Evolutionary conservation across 805 yeast species (phyloP), one percentile per base, ranked within the genome.

Genomic region (Cyberlindnera bimundalis): DNA sequence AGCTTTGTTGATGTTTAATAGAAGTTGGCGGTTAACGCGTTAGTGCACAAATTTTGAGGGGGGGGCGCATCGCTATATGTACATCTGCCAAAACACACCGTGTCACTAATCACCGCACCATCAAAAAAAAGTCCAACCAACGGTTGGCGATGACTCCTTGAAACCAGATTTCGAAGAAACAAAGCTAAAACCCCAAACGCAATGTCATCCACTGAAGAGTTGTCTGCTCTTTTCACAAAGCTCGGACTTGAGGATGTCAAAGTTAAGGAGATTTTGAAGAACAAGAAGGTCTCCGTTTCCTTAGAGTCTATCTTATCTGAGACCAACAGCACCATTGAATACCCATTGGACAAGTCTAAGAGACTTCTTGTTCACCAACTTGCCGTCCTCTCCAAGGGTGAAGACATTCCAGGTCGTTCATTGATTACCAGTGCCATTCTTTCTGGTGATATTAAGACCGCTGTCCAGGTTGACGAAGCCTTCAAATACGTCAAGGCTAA

Each of bases 391-490:
- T 63, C 81, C 35, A 88, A 87, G 59, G 78, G 74, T 13, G 66
- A 64, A 15, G 72, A 71, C 4, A 47, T 76, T 20, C 61, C 71
- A 6, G 62, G 76, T 39, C 68, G 87, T 32, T 56, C 65, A 10
- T 57, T 76, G 38, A 68, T 87, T 32, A 74, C 81, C 17, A 66
- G 66, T 38, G 89, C 79, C 12, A 81, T 91, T 51, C 61, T 74
- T 13, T 78, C 73, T 36, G 86, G 79, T 21, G 75, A 80, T 37
- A 62, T 91, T 52, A 76, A 74, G 53, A 73, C 87, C 6, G 71
- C 76, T 39, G 73, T 81, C 53, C 97, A 91, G 67, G 76, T 93
- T 21, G 74, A 79, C 35, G 95, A 89, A 51, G 96, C 85, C 5
- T 74, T 78, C 61, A 79, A 85, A 60, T 93, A 87, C 57, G 65